A percentile compares a stretch with the other conserved stretches of the same genome.
Evolutionary conservation across 2,329 filamentous ascomycete genomes (phyloP).

Genomic region (Stagonosporopsis tanaceti): DNA sequence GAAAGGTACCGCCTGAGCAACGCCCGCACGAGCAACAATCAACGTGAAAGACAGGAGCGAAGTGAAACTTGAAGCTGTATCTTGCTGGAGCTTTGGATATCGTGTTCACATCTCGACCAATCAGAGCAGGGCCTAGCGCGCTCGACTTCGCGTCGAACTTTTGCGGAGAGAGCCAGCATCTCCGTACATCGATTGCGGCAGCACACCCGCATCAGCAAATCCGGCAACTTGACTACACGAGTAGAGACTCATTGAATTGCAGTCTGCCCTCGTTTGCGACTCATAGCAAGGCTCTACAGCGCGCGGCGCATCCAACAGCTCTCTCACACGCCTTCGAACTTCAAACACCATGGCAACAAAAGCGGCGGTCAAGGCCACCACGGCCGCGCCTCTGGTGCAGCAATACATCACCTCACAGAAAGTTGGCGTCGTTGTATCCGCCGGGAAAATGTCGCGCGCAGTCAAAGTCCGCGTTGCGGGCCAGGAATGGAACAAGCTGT

Average conservation of each 20-base stretch:
- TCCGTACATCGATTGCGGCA: slow-evolving; percentile 17
- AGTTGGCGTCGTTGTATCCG: slow-evolving; percentile 75
- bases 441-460: slow-evolving; percentile 79
- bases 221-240: neutral
- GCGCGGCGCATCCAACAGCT: slow-evolving; percentile 13
- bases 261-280: neutral
- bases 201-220: slow-evolving; percentile 6
- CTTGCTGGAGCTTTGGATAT: slow-evolving; percentile 34
- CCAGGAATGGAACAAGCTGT: slow-evolving; percentile 74
- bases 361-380: slow-evolving; percentile 29
- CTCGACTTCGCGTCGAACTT: slow-evolving; percentile 37
- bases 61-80: slow-evolving; percentile 21
- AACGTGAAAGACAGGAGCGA: slow-evolving; percentile 21
- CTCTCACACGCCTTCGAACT: slow-evolving; percentile 9
- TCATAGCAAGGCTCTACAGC: neutral
- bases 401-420: slow-evolving; percentile 41
- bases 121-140: slow-evolving; percentile 40
- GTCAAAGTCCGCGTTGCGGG: slow-evolving; percentile 78
- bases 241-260: slow-evolving; percentile 32
- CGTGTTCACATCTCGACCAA: slow-evolving; percentile 41
- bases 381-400: slow-evolving; percentile 34
- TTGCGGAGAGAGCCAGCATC: slow-evolving; percentile 27
- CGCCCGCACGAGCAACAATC: slow-evolving; percentile 11
- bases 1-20: slow-evolving; percentile 23
- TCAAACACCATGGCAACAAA: slow-evolving; percentile 31